These are phyloP conservation scores for Claviceps pazoutovae DNA, from an alignment of 2,329 filamentous ascomycete species.

Conservation along the genomic window DNA sequence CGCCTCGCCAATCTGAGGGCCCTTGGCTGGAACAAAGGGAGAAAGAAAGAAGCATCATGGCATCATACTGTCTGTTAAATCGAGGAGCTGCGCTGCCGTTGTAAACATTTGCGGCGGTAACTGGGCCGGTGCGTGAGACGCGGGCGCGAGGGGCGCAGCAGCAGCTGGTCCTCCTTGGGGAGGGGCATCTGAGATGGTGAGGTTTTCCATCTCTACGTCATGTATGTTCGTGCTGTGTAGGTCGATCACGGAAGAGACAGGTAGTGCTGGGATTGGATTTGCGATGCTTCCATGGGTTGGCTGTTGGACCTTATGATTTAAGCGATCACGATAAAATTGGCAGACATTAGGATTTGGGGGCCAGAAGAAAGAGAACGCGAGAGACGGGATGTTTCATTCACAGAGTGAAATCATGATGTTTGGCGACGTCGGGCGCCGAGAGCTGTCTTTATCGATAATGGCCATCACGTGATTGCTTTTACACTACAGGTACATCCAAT, in stretches of 20 bases:
- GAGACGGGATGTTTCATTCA: not conserved
- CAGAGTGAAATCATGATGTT: not conserved
- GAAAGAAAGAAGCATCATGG: not conserved
- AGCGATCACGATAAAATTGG: not conserved
- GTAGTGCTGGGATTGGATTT: not conserved
- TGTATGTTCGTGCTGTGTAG: conserved; percentile 2
- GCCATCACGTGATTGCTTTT: not conserved
- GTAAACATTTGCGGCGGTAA: conserved; percentile 95
- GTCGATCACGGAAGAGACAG: conserved; percentile 2
- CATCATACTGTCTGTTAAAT: conserved; percentile 86
- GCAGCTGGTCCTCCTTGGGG: conserved; percentile 22
- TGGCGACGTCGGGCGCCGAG: not conserved
- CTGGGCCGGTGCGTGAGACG: conserved; percentile 39
- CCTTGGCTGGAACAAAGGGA: not conserved
- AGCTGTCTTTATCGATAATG: conserved; percentile 3
- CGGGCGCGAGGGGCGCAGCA: conserved; percentile 15
- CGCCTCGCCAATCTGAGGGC: not conserved
- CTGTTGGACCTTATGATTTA: not conserved
- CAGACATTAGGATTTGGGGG: not conserved
- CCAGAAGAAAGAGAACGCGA: not conserved
- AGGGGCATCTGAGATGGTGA: conserved; percentile 35
- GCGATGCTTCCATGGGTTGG: not conserved
- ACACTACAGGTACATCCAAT: no score
- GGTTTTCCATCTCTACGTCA: conserved; percentile 36
- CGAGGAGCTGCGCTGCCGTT: conserved; percentile 85